Conservation (phyloP, 352 stramenopile genomes). For the Pythium folliculosum region DNA sequence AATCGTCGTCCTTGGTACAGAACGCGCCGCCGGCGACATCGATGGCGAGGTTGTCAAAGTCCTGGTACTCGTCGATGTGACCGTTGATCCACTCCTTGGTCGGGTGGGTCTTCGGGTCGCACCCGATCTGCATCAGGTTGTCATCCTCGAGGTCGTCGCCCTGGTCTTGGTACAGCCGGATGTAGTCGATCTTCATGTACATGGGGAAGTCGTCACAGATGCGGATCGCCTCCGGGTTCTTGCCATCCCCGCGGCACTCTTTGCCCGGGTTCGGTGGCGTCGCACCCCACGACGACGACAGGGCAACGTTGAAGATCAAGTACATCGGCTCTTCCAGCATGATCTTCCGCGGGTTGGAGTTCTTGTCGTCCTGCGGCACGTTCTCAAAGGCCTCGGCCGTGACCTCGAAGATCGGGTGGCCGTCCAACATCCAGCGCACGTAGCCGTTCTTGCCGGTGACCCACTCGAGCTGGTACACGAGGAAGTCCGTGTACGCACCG, state of each 20-base stretch:
- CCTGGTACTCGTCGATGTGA: conserved; percentile 39
- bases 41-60: conserved; percentile 34
- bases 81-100: conserved; percentile 46
- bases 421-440: conserved; percentile 71
- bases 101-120: conserved; percentile 39
- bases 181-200: conserved; percentile 49
- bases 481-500: conserved; percentile 55
- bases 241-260: conserved; percentile 46
- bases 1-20: conserved; percentile 37
- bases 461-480: conserved; percentile 77
- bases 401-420: conserved; percentile 62
- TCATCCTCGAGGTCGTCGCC: conserved; percentile 10
- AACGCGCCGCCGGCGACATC: conserved; percentile 32
- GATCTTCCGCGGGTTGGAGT: conserved; percentile 62
- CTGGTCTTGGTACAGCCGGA: conserved; percentile 35
- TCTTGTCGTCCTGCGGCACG: conserved; percentile 47
- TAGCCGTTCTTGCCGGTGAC: conserved; percentile 65
- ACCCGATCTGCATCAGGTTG: conserved; percentile 41
- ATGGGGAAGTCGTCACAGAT: conserved; percentile 54
- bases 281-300: conserved; percentile 88
- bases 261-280: conserved; percentile 56
- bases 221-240: conserved; percentile 33
- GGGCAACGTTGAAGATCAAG: conserved; percentile 92
- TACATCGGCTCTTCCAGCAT: conserved; percentile 92
- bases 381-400: conserved; percentile 53